These are phyloP conservation scores for Ogataea henricii DNA, from an alignment of 805 yeast genomes.

Conservation along the genomic window DNA sequence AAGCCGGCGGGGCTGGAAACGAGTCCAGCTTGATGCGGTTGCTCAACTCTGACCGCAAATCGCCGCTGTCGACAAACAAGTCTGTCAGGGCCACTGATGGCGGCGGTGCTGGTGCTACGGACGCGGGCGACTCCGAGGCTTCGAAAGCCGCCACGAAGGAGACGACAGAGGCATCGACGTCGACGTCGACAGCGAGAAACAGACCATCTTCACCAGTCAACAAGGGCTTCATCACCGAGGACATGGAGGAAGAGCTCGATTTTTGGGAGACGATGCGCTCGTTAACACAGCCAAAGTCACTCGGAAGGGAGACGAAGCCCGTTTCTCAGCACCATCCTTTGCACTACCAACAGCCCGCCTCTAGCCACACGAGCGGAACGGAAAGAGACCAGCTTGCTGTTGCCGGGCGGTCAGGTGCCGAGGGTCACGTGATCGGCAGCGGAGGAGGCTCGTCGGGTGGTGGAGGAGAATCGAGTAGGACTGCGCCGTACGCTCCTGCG, in stretches of 20 bases:
- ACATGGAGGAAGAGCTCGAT: slow-evolving; percentile 62
- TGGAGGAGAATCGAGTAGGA: slow-evolving; percentile 10
- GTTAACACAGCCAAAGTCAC: slow-evolving; percentile 45
- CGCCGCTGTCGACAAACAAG: slow-evolving; percentile 16
- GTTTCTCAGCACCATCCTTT: slow-evolving; percentile 59
- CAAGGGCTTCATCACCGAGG: slow-evolving; percentile 38
- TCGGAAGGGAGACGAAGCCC: slow-evolving; percentile 34
- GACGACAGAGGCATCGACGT: neutral
- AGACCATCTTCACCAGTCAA: slow-evolving; percentile 18
- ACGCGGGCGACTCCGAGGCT: no score
- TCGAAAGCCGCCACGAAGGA: no score
- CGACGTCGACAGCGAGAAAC: slow-evolving; percentile 2
- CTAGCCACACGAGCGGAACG: slow-evolving; percentile 5
- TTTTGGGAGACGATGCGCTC: slow-evolving; percentile 73
- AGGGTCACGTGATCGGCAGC: neutral
- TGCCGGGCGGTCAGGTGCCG: neutral
- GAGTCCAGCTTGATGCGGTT: slow-evolving; percentile 48
- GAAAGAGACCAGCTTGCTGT: slow-evolving; percentile 5
- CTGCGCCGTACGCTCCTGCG: slow-evolving; percentile 3
- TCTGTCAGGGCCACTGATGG: slow-evolving; percentile 9
- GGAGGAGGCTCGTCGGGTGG: neutral
- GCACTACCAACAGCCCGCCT: slow-evolving; percentile 38
- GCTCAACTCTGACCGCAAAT: slow-evolving; percentile 38
- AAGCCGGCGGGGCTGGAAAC: slow-evolving; percentile 17
- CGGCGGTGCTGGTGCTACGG: neutral